phyloP scores from a whole-genome alignment of 768 basidiomycete species.

The Russula brevipes region DNA sequence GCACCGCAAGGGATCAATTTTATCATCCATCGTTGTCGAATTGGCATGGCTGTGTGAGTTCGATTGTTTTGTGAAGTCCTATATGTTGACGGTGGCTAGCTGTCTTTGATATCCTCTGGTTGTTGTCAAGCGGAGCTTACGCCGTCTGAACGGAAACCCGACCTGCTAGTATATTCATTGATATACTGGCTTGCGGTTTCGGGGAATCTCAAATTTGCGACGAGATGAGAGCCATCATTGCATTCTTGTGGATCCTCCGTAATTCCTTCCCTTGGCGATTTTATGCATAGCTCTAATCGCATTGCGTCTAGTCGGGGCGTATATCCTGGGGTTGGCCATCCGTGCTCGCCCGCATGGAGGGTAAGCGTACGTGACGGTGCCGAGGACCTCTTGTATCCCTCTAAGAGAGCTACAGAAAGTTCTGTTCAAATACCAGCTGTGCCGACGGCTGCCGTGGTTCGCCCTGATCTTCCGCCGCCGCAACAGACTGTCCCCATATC shows the following conservation, averaged over 20 bases:
- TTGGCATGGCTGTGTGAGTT: conserved; percentile 37
- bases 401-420: not conserved
- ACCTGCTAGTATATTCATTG: too few species aligned
- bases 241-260: conserved; percentile 35
- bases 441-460: not conserved
- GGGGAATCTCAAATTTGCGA: too few species aligned
- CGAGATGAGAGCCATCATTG: too few species aligned
- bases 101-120: conserved; percentile 38
- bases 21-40: conserved; percentile 39
- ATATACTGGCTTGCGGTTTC: too few species aligned
- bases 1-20: conserved; percentile 34
- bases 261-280: conserved; percentile 11
- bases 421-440: not conserved
- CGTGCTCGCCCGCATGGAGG: conserved; percentile 33
- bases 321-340: conserved; percentile 31
- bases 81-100: conserved; percentile 23
- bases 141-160: conserved; percentile 23
- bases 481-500: not conserved
- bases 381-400: conserved; percentile 10
- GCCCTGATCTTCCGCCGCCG: not conserved
- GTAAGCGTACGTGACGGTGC: conserved; percentile 32
- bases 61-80: not conserved
- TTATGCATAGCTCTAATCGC: not conserved
- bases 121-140: conserved; percentile 37
- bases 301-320: conserved; percentile 32